These are phyloP conservation scores for Tripidium arundinaceum DNA, from an alignment of 202 grass and related monocot species.

Conservation along the genomic window DNA sequence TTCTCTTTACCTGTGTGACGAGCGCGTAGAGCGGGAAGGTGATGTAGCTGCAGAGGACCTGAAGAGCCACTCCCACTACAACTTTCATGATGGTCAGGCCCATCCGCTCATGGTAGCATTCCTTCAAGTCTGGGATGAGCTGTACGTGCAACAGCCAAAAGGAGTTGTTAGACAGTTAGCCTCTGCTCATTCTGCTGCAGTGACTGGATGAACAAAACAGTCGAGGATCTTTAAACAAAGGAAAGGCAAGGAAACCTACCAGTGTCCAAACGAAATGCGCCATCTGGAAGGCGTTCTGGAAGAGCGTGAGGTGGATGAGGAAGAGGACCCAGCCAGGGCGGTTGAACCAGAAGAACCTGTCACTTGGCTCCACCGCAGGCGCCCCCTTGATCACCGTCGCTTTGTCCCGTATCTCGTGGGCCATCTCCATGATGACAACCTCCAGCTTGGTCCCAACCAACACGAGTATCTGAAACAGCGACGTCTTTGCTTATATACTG, in stretches of 20 bases:
- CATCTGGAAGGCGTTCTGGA: constrained; percentile 86
- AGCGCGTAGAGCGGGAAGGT: constrained; percentile 73
- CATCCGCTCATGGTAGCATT: constrained; percentile 34
- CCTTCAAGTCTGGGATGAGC: constrained; percentile 38
- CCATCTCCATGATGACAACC: constrained; percentile 80
- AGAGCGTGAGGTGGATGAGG: constrained; percentile 66
- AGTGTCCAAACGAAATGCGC: constrained; percentile 65
- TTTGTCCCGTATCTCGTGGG: constrained; percentile 56
- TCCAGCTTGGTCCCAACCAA: constrained; percentile 56
- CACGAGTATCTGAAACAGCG: constrained; percentile 49
- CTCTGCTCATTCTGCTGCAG: background rate
- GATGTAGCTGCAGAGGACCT: constrained; percentile 74
- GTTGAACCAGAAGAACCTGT: constrained; percentile 78
- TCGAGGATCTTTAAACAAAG: background rate
- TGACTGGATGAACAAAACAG: background rate
- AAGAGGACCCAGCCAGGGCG: constrained; percentile 63
- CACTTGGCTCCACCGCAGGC: constrained; percentile 50
- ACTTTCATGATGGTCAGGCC: constrained; percentile 44
- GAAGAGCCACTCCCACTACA: constrained; percentile 35
- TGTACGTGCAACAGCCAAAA: constrained; percentile 1
- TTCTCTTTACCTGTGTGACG: too few relatives aligned
- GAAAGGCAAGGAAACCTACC: constrained; percentile 27
- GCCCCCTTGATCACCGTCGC: constrained; percentile 55
- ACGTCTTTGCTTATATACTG: background rate
- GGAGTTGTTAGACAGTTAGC: background rate